These are phyloP conservation scores for Fagus crenata DNA, from an alignment of 306 rosid genomes.

Conservation along the genomic window DNA sequence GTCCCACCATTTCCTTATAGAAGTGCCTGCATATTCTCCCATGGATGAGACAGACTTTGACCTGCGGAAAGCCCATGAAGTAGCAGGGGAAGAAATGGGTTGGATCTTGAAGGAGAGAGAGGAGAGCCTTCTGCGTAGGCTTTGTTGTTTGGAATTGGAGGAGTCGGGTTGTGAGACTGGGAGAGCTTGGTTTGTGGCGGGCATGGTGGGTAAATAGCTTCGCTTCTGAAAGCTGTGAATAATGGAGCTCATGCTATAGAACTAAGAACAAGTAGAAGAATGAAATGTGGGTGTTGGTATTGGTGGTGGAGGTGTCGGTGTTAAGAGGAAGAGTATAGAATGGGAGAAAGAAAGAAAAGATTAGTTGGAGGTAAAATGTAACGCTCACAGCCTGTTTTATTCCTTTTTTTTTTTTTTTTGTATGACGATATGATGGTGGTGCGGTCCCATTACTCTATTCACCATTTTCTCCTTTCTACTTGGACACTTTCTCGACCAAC, in stretches of 20 bases:
- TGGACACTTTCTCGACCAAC: not conserved
- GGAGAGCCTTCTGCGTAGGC: slow-evolving; percentile 69
- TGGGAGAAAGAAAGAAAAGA: not conserved
- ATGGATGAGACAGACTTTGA: slow-evolving; percentile 67
- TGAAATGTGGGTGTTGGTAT: not conserved
- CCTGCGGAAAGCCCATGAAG: slow-evolving; percentile 61
- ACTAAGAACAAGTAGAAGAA: not conserved
- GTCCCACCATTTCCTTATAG: slow-evolving; percentile 73
- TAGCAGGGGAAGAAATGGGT: slow-evolving; percentile 32
- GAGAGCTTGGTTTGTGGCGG: slow-evolving; percentile 39
- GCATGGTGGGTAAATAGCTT: slow-evolving; percentile 34
- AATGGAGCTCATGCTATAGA: slow-evolving; percentile 37
- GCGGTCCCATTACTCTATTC: slow-evolving; percentile 37
- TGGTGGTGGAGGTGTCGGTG: not conserved
- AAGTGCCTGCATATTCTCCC: slow-evolving; percentile 62
- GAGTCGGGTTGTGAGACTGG: slow-evolving; percentile 56
- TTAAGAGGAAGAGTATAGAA: not conserved
- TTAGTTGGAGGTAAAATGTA: slow-evolving; percentile 35
- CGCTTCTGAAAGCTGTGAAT: slow-evolving; percentile 44
- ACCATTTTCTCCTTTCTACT: not conserved
- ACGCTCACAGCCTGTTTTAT: slow-evolving; percentile 71
- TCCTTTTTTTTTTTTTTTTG: slow-evolving; percentile 33
- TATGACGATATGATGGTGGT: slow-evolving; percentile 16
- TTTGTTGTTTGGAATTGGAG: slow-evolving; percentile 7
- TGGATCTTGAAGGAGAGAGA: slow-evolving; percentile 66